These are phyloP conservation scores for Helotiales sp. DNA, from an alignment of 2,329 filamentous ascomycete genomes.

Conservation along the genomic window DNA sequence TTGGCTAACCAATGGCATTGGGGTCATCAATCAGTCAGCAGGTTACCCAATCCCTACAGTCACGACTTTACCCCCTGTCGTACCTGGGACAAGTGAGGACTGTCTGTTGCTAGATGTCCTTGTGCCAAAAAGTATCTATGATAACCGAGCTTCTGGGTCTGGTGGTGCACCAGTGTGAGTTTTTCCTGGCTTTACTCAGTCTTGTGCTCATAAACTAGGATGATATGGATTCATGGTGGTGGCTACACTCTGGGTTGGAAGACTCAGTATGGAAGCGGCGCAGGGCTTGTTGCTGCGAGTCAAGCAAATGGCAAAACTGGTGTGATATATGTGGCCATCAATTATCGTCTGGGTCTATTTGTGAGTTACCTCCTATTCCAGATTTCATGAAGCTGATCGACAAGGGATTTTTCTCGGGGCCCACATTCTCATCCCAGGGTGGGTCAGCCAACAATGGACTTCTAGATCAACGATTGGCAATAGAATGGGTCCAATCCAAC, in stretches of 20 bases:
- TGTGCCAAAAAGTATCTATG: conserved; percentile 40
- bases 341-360: conserved; percentile 37
- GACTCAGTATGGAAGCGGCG: conserved; percentile 36
- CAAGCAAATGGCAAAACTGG: conserved; percentile 35
- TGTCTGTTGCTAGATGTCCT: conserved; percentile 50
- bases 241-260: conserved; percentile 45
- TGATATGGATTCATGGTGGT: conserved; percentile 51
- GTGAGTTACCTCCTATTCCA: conserved; percentile 8
- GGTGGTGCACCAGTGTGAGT: conserved; percentile 20
- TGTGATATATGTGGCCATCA: conserved; percentile 35
- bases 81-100: conserved; percentile 39
- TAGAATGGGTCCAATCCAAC: conserved; percentile 56
- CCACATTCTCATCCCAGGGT: conserved; percentile 38
- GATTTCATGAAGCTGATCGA: background rate
- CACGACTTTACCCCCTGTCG: conserved; percentile 5
- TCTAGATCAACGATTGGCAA: conserved; percentile 53
- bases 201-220: conserved; percentile 36
- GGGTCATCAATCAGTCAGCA: conserved; percentile 6
- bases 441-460: conserved; percentile 50
- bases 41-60: conserved; percentile 16
- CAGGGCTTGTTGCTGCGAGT: conserved; percentile 37
- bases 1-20: conserved; percentile 42
- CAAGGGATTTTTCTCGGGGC: conserved; percentile 40
- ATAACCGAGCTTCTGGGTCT: background rate
- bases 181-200: background rate